Evolutionary conservation across 129 eudicot genomes (phyloP).

Genomic region (Tanacetum coccineum): DNA sequence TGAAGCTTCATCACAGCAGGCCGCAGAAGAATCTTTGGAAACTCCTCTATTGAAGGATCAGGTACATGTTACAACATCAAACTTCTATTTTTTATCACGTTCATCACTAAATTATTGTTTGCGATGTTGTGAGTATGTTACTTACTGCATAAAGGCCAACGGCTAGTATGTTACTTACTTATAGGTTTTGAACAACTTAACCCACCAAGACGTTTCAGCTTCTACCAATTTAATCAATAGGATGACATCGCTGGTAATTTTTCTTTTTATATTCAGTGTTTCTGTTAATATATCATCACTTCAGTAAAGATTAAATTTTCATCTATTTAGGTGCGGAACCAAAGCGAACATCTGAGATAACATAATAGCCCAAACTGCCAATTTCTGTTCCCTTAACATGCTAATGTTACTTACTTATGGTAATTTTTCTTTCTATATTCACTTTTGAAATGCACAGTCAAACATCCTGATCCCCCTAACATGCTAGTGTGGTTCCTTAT

Average conservation of each 20-base stretch:
- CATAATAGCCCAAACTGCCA: not conserved
- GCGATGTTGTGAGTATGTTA: no score
- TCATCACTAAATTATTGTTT: no score
- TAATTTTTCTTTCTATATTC: not conserved
- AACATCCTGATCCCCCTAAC: not conserved
- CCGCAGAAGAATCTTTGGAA: no score
- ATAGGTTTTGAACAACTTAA: slow-evolving; percentile 14
- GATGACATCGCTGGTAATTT: slow-evolving; percentile 16
- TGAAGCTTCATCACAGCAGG: no score
- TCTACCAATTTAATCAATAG: slow-evolving; percentile 33
- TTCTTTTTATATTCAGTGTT: slow-evolving; percentile 11
- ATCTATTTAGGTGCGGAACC: slow-evolving; percentile 25
- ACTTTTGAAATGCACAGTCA: not conserved
- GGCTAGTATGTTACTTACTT: slow-evolving; percentile 70
- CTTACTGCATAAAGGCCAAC: slow-evolving; percentile 77
- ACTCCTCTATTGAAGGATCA: no score
- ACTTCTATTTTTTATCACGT: no score
- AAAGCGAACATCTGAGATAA: slow-evolving; percentile 16
- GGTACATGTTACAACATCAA: no score
- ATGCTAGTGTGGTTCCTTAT: slow-evolving; percentile 14
- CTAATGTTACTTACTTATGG: no score
- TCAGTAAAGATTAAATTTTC: not conserved
- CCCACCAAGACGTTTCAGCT: no score
- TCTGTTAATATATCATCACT: not conserved
- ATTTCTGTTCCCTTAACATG: not conserved